Conservation (phyloP, 2,329 filamentous ascomycete species). For the Pleomassaria siparia region DNA sequence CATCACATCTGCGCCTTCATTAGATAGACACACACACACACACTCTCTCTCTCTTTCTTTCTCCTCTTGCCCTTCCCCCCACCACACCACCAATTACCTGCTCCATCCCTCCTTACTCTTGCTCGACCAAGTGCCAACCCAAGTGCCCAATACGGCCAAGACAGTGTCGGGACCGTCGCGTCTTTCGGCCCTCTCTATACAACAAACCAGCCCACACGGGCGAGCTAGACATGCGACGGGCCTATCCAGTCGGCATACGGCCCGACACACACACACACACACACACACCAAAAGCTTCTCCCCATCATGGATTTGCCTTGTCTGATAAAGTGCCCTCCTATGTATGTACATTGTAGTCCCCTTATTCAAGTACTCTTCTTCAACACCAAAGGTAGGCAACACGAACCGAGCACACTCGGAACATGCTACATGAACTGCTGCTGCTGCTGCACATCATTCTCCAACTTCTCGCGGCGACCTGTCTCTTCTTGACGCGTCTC, state of each 20-base stretch:
- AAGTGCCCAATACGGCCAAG: neutral
- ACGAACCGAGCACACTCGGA: neutral
- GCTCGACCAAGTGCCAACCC: no score
- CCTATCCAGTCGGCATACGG: neutral
- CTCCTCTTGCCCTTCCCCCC: neutral
- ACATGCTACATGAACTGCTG: neutral
- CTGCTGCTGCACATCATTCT: neutral
- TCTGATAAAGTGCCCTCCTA: no score
- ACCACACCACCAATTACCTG: neutral
- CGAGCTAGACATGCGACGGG: slow-evolving; percentile 2
- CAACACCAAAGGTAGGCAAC: neutral
- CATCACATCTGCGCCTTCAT: no score
- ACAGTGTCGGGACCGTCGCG: neutral
- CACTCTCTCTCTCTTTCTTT: no score
- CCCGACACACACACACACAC: no score
- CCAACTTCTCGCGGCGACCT: neutral
- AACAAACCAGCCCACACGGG: neutral
- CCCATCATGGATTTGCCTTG: neutral
- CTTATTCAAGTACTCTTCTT: no score
- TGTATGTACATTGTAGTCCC: no score
- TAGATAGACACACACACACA: neutral
- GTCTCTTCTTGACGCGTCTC: neutral
- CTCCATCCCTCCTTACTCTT: neutral
- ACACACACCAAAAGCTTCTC: neutral
- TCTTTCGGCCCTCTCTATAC: neutral